Evolutionary conservation across 306 rosid genomes (phyloP), one percentile per base, ranked within the genome.

Genomic region (Hippophae tibetana): DNA sequence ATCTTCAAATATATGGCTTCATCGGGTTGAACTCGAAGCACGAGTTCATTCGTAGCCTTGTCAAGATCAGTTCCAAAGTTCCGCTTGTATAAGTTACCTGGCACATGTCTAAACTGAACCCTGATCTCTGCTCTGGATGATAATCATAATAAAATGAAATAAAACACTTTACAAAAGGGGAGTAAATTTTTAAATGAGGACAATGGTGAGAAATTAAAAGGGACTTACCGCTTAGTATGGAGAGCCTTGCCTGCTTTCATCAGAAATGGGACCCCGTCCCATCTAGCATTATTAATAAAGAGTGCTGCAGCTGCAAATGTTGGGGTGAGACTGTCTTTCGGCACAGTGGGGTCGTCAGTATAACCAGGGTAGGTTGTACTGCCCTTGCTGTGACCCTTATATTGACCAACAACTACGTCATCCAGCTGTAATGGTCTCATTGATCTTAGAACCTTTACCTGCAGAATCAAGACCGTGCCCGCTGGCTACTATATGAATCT

Each of bases 181-280:
- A 53, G 52, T 3, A 64, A 69, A 48, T 13, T 43, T 43, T 49
- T 59, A 9, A 43, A 4, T 8, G 48, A 26, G 43, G 13, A 44
- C 26, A 62, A 27, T 27, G 43, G 53, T 55, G 59, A 43, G n/a
- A 66, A 49, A 72, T 12, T 48, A 9, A 26, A 42, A 41, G 56
- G 23, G 49, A 12, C 62, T 23, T 74, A 85, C 98, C 84, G 77
- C 72, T 74, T 92, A 13, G 96, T 87, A 72, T 92, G 84, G 54
- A 92, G 93, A 62, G 98, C 98, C 82, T 92, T 92, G 68, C 98
- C 96, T 43, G 98, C 96, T 79, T 85, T 92, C 98, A 92, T 87
- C 56, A 92, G 83, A 75, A 92, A 87, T 54, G 98, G 98, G 76
- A 92, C 96, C 13, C 96, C 96, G 69, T 92, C 98, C 98, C 98